Percentiles rank a stretch among this genome's conserved stretches.
Conservation (phyloP, 2,329 filamentous ascomycete genomes). For the Drechmeria coniospora region DNA sequence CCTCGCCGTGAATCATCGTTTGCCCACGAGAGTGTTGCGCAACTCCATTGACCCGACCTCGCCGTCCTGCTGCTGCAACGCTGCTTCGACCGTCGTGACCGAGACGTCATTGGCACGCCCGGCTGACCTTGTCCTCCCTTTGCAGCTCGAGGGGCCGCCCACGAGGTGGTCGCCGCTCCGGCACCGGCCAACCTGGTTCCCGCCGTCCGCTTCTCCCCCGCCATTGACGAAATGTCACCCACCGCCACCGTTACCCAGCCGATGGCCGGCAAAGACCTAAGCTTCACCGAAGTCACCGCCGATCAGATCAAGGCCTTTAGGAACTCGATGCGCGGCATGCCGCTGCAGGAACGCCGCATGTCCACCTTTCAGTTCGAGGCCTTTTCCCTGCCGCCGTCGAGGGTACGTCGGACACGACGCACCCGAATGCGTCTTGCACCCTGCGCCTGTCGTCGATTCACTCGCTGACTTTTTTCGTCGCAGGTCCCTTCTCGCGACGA, state of each 20-base stretch:
- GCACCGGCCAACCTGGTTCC: constrained; percentile 12
- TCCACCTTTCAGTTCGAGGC: constrained; percentile 83
- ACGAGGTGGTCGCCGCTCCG: too few species aligned
- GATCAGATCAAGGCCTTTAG: constrained; percentile 60
- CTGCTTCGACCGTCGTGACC: too few species aligned
- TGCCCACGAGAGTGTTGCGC: too few species aligned
- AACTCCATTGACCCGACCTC: too few species aligned
- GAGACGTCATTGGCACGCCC: too few species aligned
- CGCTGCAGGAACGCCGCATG: constrained; percentile 69
- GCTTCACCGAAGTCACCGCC: constrained; percentile 28
- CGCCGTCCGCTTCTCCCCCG: constrained; percentile 56
- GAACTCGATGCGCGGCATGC: constrained; percentile 54
- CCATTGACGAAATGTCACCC: constrained; percentile 49
- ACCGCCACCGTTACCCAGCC: constrained; percentile 25
- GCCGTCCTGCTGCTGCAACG: too few species aligned
- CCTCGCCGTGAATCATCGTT: too few species aligned
- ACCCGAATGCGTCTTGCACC: background rate
- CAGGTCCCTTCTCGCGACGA: constrained; percentile 47
- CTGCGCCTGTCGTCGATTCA: constrained; percentile 6
- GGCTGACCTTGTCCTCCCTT: too few species aligned
- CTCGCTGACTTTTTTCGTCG: background rate
- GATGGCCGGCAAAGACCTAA: constrained; percentile 10
- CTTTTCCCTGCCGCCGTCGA: constrained; percentile 70
- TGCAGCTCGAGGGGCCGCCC: too few species aligned
- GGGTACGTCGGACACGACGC: constrained; percentile 40